phyloP scores from a whole-genome alignment of 371 early-diverging fungal genomes.

The Mucor plumbeus region DNA sequence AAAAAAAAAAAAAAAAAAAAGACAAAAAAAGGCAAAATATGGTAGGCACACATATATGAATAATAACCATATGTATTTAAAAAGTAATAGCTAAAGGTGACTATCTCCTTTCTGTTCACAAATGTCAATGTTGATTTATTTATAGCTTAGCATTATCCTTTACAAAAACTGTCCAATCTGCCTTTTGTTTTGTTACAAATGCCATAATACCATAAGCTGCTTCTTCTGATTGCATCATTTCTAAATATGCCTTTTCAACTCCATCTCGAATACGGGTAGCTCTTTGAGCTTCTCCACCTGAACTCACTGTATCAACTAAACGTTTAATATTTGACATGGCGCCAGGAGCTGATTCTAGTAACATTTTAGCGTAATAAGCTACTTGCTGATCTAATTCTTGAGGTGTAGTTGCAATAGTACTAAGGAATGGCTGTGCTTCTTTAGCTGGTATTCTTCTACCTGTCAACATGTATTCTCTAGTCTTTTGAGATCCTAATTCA shows the following conservation, averaged over 20 bases:
- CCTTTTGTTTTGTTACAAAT: slow-evolving; percentile 57
- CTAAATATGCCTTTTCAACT: slow-evolving; percentile 52
- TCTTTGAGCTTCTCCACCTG: slow-evolving; percentile 40
- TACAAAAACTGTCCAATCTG: slow-evolving; percentile 63
- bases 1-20: background rate
- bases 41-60: background rate
- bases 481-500: slow-evolving; percentile 60
- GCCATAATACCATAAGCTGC: slow-evolving; percentile 70
- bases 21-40: background rate
- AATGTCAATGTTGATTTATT: background rate
- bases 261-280: slow-evolving; percentile 36
- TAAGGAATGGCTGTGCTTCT: slow-evolving; percentile 52
- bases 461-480: slow-evolving; percentile 70
- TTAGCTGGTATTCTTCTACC: slow-evolving; percentile 57
- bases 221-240: slow-evolving; percentile 73
- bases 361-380: slow-evolving; percentile 42
- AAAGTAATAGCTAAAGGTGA: background rate
- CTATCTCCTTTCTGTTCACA: background rate
- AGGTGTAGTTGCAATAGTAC: slow-evolving; percentile 35
- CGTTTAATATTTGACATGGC: slow-evolving; percentile 62
- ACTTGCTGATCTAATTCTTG: slow-evolving; percentile 52
- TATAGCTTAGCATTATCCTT: slow-evolving; percentile 45
- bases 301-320: slow-evolving; percentile 51
- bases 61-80: background rate
- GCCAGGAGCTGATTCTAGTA: slow-evolving; percentile 62